phyloP scores from a whole-genome alignment of 1,284 basidiomycete species.

The Trichosporon sp. region DNA sequence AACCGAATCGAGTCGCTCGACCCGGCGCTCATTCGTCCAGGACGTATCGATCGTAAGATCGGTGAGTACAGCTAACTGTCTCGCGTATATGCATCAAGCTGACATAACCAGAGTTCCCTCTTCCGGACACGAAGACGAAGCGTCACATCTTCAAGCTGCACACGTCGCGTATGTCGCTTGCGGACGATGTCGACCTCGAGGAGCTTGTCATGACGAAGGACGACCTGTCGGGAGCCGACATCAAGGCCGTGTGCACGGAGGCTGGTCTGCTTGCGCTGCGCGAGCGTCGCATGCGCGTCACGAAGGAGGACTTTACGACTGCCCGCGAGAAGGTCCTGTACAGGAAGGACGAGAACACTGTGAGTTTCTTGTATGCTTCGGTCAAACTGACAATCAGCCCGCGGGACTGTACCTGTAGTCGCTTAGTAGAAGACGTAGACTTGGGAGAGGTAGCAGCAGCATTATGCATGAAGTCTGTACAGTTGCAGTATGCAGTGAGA shows the following conservation, averaged over 20 bases:
- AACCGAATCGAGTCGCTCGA: slow-evolving; percentile 81
- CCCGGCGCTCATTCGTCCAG: slow-evolving; percentile 93
- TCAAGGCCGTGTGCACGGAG: slow-evolving; percentile 96
- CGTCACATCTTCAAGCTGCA: slow-evolving; percentile 97
- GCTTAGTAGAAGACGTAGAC: background rate
- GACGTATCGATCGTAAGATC: slow-evolving; percentile 98
- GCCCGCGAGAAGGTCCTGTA: slow-evolving; percentile 88
- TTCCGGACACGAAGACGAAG: slow-evolving; percentile 93
- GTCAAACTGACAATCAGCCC: slow-evolving; percentile 17
- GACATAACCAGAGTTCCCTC: slow-evolving; percentile 65
- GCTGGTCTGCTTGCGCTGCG: slow-evolving; percentile 90
- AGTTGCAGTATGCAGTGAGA: background rate
- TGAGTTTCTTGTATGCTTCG: slow-evolving; percentile 18
- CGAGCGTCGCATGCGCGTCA: slow-evolving; percentile 94
- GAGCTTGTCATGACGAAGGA: slow-evolving; percentile 96
- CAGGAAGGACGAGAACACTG: slow-evolving; percentile 86
- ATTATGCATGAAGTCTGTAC: slow-evolving; percentile 10
- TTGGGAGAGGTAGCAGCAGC: slow-evolving; percentile 3
- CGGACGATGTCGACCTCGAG: slow-evolving; percentile 88
- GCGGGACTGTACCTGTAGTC: slow-evolving; percentile 42
- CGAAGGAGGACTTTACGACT: slow-evolving; percentile 79
- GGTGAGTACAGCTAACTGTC: slow-evolving; percentile 41
- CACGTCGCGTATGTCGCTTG: slow-evolving; percentile 90
- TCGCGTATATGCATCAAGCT: background rate
- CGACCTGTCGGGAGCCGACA: slow-evolving; percentile 93